Evolutionary conservation across 352 stramenopile species (phyloP).

Genomic region (Salisapilia sapeloensis): DNA sequence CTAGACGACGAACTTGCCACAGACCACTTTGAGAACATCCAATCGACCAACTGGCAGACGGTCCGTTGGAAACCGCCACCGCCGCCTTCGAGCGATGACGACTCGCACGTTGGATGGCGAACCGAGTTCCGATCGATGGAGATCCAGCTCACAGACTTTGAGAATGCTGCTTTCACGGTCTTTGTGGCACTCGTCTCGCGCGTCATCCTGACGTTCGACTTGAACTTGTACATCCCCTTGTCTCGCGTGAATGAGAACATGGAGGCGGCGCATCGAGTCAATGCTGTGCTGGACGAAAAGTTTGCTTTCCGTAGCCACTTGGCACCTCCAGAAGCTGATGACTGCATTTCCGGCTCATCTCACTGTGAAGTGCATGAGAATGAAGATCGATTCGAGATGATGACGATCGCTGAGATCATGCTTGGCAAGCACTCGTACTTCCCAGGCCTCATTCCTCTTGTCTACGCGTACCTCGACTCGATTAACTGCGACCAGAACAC

Average conservation of each 20-base stretch:
- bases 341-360: constrained; percentile 20
- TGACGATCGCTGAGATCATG: constrained; percentile 97
- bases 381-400: constrained; percentile 77
- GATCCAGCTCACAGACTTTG: constrained; percentile 99
- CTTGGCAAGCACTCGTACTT: constrained; percentile 93
- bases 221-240: constrained; percentile 98
- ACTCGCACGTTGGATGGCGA: constrained; percentile 70
- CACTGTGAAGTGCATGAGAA: constrained; percentile 41
- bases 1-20: constrained; percentile 66
- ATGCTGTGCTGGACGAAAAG: constrained; percentile 89
- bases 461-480: constrained; percentile 95
- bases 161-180: constrained; percentile 98
- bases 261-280: constrained; percentile 91
- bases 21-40: constrained; percentile 99
- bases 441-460: constrained; percentile 91
- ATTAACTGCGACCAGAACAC: constrained; percentile 93
- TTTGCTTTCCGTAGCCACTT: constrained; percentile 97
- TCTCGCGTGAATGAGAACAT: constrained; percentile 99
- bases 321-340: constrained; percentile 64
- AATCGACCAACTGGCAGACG: constrained; percentile 99
- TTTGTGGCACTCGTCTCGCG: constrained; percentile 96
- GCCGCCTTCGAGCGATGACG: constrained; percentile 16
- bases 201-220: constrained; percentile 98
- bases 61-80: constrained; percentile 99
- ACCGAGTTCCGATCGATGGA: constrained; percentile 97